Base-by-base conservation (phyloP, 139 green algal species). In the Gonium pectorale region DNA sequence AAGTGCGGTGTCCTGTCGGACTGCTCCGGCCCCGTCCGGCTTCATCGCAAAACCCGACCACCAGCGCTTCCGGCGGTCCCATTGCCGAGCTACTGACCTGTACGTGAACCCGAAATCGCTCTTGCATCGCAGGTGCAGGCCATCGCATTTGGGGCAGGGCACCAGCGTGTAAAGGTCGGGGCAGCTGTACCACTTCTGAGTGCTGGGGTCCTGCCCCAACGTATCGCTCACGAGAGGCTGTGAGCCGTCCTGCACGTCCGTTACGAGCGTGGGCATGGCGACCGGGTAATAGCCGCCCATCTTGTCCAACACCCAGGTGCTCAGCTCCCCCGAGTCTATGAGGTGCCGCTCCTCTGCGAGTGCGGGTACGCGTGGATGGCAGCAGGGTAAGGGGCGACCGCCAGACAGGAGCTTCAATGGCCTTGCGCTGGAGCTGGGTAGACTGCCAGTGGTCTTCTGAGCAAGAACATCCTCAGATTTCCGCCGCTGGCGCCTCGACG, bases 291-390 rank as follows among this genome's bases (percentile, higher is more conserved):
- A 89, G 35, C 81, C 86, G 44, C 90, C 90, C 71, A 91, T 81
- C 60, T 89, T 86, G 37, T 89, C 73, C 33, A 85, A n/a, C 59
- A 89, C 79, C 90, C 90, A 93, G 1, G 87, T 93, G 33, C 29
- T 82, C 40, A 91, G 77, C 73, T 90, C 80, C 0, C 87, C 68
- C 9, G 1, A 38, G n/a, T 71, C 15, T 1, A 82, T 46, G 17
- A 81, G 54, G 1, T 11, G 11, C 73, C 41, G 43, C 52, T 81
- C 73, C 73, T 81, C 73, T 81, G 73, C 27, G 43, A 6, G 15
- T 31, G 49, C 49, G 17, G 13, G 49, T 56, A 26, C 13, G 49
- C 13, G 17, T 56, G 17, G 49, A 26, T 56, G 49, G 49, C 13
- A 56, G n/a, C n/a, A n/a, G n/a, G n/a, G n/a, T n/a, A n/a, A n/a